phyloP scores from a whole-genome alignment of 768 basidiomycete species.

The Termitomyces sp. region DNA sequence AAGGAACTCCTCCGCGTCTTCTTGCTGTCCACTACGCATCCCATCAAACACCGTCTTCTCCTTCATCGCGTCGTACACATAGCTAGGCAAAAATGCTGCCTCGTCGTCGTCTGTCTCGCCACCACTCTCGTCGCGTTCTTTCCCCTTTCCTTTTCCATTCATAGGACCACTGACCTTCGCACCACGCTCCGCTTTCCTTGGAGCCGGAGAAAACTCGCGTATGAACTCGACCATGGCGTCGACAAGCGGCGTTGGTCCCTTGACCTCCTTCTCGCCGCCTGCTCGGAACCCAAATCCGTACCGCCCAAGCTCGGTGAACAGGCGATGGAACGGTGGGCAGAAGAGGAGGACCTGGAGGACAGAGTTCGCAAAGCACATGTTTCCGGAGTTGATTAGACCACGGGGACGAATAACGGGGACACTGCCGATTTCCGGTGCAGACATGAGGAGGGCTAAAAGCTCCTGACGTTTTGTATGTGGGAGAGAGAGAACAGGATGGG shows the following conservation, averaged over 20 bases:
- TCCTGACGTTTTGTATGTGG: constrained; percentile 32
- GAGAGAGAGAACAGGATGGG: constrained; percentile 20
- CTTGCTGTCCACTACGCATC: constrained; percentile 94
- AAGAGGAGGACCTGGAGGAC: constrained; percentile 89
- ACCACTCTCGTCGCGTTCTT: constrained; percentile 21
- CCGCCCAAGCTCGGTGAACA: constrained; percentile 70
- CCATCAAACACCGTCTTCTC: constrained; percentile 90
- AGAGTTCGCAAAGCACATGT: constrained; percentile 97
- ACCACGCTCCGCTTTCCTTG: constrained; percentile 19
- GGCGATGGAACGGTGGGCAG: constrained; percentile 76
- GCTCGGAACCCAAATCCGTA: constrained; percentile 27
- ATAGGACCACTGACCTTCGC: constrained; percentile 38
- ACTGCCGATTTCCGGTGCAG: constrained; percentile 16
- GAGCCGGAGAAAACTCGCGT: constrained; percentile 56
- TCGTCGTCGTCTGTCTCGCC: constrained; percentile 44
- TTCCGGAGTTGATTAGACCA: constrained; percentile 90
- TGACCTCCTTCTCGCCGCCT: constrained; percentile 22
- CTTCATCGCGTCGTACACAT: constrained; percentile 90
- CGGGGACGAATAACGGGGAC: constrained; percentile 49
- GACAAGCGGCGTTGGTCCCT: constrained; percentile 47
- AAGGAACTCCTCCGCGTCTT: constrained; percentile 98
- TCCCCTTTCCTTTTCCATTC: constrained; percentile 29
- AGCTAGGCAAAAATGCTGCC: constrained; percentile 79
- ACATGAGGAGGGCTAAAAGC: constrained; percentile 49
- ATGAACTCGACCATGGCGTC: constrained; percentile 71